Conservation (phyloP, 2,329 filamentous ascomycete species). For the Periconia digitata region DNA sequence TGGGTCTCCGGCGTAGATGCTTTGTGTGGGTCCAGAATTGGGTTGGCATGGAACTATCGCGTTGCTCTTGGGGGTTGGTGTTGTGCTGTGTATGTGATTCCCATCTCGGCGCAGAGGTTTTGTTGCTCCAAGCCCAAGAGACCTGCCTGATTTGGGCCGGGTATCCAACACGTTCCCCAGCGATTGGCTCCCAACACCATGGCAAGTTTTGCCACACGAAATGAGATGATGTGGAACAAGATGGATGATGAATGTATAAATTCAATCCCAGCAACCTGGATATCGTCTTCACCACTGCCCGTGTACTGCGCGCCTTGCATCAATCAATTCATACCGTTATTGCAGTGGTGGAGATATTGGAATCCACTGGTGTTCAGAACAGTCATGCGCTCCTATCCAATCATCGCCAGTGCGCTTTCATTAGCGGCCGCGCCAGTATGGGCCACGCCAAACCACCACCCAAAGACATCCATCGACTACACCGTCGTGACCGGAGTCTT, state of each 20-base stretch:
- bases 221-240: constrained; percentile 6
- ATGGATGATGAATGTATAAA: not conserved
- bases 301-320: too few relatives aligned
- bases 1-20: not conserved
- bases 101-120: not conserved
- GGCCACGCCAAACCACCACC: constrained; percentile 15
- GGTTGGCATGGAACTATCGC: not conserved
- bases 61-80: too few relatives aligned
- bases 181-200: constrained; percentile 22
- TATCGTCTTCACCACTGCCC: not conserved
- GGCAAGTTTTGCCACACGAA: constrained; percentile 1
- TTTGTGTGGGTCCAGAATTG: too few relatives aligned
- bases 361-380: too few relatives aligned
- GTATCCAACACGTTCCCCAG: constrained; percentile 20
- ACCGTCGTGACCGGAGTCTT: constrained; percentile 65
- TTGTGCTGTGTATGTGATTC: too few relatives aligned
- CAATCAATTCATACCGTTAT: too few relatives aligned
- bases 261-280: not conserved
- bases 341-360: too few relatives aligned
- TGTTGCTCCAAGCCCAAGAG: too few relatives aligned
- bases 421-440: not conserved
- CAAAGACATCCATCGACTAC: constrained; percentile 55
- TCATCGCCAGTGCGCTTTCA: constrained; percentile 11
- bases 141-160: not conserved
- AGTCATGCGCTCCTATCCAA: constrained; percentile 1